phyloP scores from a whole-genome alignment of 1,139 yeast genomes.

The Suhomyces yuchorum region DNA sequence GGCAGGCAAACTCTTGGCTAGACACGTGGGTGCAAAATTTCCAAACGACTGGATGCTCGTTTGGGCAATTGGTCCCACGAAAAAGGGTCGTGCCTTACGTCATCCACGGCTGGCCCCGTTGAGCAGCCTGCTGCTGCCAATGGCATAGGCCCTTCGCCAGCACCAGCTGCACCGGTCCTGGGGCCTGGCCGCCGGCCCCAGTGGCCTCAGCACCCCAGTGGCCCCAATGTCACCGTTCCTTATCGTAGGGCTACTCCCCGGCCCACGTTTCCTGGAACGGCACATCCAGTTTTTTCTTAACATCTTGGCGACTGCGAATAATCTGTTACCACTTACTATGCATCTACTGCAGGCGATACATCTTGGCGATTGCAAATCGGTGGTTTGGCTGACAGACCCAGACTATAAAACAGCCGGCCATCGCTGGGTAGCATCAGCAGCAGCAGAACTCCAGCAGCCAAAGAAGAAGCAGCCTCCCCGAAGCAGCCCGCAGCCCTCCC shows the following conservation, averaged over 20 bases:
- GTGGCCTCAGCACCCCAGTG: too few relatives aligned
- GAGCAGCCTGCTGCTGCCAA: too few relatives aligned
- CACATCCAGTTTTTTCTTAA: conserved; percentile 5
- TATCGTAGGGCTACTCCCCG: not conserved
- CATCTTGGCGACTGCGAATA: conserved; percentile 9
- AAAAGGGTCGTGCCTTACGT: not conserved
- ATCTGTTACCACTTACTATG: not conserved
- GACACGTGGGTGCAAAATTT: conserved; percentile 7
- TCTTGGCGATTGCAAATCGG: conserved; percentile 4
- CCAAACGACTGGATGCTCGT: not conserved
- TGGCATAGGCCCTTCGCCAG: too few relatives aligned
- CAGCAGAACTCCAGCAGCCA: too few relatives aligned
- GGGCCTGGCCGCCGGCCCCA: too few relatives aligned
- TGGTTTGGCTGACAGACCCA: not conserved
- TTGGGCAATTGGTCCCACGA: not conserved
- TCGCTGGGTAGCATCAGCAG: too few relatives aligned
- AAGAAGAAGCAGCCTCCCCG: not conserved
- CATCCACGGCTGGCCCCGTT: too few relatives aligned
- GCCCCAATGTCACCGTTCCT: too few relatives aligned
- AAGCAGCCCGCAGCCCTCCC: too few relatives aligned
- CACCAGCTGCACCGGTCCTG: too few relatives aligned
- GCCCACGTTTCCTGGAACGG: conserved; percentile 8
- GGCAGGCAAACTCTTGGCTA: conserved; percentile 1
- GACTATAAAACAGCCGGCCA: not conserved
- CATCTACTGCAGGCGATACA: not conserved